Base-by-base conservation (phyloP, 2,329 filamentous ascomycete genomes). In the Clonostachys byssicola region DNA sequence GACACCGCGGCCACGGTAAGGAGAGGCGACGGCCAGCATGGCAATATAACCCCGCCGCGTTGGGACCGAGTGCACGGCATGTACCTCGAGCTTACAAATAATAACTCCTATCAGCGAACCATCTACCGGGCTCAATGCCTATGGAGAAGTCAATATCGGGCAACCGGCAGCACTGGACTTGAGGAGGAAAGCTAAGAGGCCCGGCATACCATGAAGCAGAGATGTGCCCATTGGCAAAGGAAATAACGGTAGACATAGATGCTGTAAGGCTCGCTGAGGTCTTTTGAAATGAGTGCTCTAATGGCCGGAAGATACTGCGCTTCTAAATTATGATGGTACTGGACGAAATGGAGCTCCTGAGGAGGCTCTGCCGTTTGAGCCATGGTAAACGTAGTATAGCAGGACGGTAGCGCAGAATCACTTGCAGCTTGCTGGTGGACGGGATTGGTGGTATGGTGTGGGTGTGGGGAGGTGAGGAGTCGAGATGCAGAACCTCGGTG, bases 221-320 rank as follows among this genome's bases (percentile, higher is more conserved):
- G 73, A 61, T 97, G 87, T 6, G 89, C 88, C 94, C 94, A 99
- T 78, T 97, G 91, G 63, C 95, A 96, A 16, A 99, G 74, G 60
- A 99, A 99, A 66, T 99, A 99, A 34, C 94, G 85, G 67, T 97
- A 99, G 49, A 99, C 94, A 72, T 99, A 99, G 64, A 99, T 97
- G 70, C 92, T 97, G 67, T 99, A 99, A 2, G 94, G 94, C 67
- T 99, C 94, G 56, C 92, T 97, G 44, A 99, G 78, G 63, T 97
- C 94, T 60, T 92, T 95, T 41, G 92, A 94, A 60, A 99, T 99
- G 61, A 99, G 73, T 48, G 92, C 85, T 47, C 92, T 85, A 67
- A 99, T 96, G 40, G 90, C 84, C 35, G 91, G 84, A 40, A 99
- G 83, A 63, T 94, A 80, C 63, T 79, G 65, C 40, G 74, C 68